Evolutionary conservation across 768 basidiomycete species (phyloP).

Genomic region (Pholiota molesta): DNA sequence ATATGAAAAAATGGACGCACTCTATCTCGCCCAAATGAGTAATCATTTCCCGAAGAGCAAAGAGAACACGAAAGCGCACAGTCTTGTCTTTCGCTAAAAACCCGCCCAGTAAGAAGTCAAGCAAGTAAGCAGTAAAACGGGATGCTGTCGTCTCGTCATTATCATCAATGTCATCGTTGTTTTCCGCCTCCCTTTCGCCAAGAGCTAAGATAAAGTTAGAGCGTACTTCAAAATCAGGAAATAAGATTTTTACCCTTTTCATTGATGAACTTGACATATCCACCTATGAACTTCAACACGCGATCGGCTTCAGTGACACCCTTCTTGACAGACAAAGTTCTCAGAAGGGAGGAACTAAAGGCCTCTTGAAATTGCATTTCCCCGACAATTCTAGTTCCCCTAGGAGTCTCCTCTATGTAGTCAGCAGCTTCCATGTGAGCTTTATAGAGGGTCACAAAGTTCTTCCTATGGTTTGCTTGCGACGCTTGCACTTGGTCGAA

Average conservation of each 20-base stretch:
- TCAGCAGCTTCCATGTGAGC: constrained; percentile 68
- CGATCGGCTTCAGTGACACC: constrained; percentile 76
- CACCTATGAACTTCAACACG: constrained; percentile 79
- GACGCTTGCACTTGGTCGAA: constrained; percentile 81
- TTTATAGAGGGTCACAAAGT: constrained; percentile 81
- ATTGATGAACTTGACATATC: constrained; percentile 75
- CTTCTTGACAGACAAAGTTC: constrained; percentile 77
- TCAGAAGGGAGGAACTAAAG: constrained; percentile 61
- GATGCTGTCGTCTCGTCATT: constrained; percentile 65
- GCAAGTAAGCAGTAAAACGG: constrained; percentile 66
- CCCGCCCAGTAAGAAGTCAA: constrained; percentile 73
- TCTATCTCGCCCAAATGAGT: constrained; percentile 83
- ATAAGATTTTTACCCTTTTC: constrained; percentile 62
- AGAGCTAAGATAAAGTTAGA: not conserved
- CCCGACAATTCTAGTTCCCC: constrained; percentile 38
- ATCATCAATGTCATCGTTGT: constrained; percentile 55
- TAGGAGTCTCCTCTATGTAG: not conserved
- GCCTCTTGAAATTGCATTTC: constrained; percentile 76
- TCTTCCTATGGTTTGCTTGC: constrained; percentile 86
- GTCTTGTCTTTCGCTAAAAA: constrained; percentile 87
- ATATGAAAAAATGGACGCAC: constrained; percentile 46
- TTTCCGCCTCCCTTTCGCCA: constrained; percentile 40
- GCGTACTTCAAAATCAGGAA: not conserved
- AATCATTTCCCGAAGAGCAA: constrained; percentile 80
- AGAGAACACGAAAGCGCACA: constrained; percentile 79